Evolutionary conservation across 23 red algal genomes (phyloP).

Genomic region (Cyanidiococcus yangmingshanensis): DNA sequence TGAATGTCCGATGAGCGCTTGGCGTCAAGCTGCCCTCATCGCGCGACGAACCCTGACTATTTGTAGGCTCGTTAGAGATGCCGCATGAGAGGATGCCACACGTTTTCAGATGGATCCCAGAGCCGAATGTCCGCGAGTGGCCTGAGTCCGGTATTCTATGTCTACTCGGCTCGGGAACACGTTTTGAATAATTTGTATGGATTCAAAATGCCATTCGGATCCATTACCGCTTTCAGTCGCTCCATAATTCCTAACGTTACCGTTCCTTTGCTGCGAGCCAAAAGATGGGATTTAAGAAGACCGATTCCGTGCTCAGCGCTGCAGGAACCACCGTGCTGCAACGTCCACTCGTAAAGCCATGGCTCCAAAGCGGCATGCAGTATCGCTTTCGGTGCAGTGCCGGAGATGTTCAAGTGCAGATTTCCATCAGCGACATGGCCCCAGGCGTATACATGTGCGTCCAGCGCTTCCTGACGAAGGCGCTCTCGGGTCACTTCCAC

Average conservation of each 20-base stretch:
- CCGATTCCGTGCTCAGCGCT: conserved; percentile 97
- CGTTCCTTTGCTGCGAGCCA: conserved; percentile 48
- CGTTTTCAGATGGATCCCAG: too few species aligned
- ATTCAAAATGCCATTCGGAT: conserved; percentile 82
- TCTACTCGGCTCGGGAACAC: neutral
- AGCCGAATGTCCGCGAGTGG: too few species aligned
- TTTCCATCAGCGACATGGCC: conserved; percentile 97
- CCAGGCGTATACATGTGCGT: conserved; percentile 46
- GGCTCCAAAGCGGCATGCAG: conserved; percentile 46
- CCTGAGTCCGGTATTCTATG: too few species aligned
- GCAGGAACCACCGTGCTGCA: conserved; percentile 44
- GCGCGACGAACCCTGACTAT: too few species aligned
- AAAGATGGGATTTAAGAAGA: conserved; percentile 52
- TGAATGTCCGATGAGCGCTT: too few species aligned
- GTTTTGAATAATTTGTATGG: conserved; percentile 78
- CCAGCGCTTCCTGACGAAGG: neutral
- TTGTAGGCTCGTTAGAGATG: too few species aligned
- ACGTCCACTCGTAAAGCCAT: conserved; percentile 84
- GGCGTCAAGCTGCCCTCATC: too few species aligned
- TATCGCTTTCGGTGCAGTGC: neutral
- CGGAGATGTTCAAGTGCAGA: conserved; percentile 76
- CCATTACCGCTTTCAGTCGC: conserved; percentile 50
- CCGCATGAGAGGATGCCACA: too few species aligned
- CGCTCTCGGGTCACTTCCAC: conserved; percentile 42
- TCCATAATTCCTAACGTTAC: conserved; percentile 59